A percentile compares a stretch with the other conserved stretches of the same genome.
These are phyloP conservation scores for Haematococcus sp. DNA, from an alignment of 139 green algal species.

Conservation along the genomic window DNA sequence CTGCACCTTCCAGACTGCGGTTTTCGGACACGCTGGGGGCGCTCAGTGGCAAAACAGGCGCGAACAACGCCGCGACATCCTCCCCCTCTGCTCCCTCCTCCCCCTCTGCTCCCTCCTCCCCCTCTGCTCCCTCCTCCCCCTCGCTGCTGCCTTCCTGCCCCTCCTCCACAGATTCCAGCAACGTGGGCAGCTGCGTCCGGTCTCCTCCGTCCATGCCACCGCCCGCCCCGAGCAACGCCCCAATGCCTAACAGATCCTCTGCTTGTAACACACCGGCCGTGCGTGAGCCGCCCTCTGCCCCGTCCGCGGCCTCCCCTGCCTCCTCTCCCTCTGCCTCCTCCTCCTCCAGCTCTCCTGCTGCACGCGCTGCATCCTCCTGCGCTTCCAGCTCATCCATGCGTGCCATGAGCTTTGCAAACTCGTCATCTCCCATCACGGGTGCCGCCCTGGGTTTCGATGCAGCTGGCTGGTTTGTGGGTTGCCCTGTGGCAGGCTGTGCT, in stretches of 20 bases:
- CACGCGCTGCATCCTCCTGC: constrained; percentile 22
- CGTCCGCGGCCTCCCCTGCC: neutral
- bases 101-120: neutral
- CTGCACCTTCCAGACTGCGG: neutral
- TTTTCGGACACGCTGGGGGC: too few species aligned
- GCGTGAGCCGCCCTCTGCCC: too few species aligned
- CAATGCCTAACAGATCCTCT: too few species aligned
- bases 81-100: neutral
- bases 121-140: neutral
- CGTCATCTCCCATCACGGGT: constrained; percentile 10
- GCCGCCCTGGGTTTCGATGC: neutral
- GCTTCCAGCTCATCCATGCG: constrained; percentile 33
- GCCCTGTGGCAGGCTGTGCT: neutral
- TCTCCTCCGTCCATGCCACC: neutral
- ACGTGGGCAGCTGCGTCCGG: neutral
- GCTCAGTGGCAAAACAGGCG: neutral
- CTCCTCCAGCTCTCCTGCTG: neutral
- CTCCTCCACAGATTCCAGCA: neutral
- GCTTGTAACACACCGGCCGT: too few species aligned
- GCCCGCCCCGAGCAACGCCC: too few species aligned
- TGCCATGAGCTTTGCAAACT: constrained; percentile 25
- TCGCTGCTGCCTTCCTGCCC: too few species aligned
- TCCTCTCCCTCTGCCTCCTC: constrained; percentile 7
- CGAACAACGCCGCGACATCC: neutral
- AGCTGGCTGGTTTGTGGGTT: neutral